Base-by-base conservation (phyloP, 2,329 filamentous ascomycete genomes). In the Aspergillus clavatus region DNA sequence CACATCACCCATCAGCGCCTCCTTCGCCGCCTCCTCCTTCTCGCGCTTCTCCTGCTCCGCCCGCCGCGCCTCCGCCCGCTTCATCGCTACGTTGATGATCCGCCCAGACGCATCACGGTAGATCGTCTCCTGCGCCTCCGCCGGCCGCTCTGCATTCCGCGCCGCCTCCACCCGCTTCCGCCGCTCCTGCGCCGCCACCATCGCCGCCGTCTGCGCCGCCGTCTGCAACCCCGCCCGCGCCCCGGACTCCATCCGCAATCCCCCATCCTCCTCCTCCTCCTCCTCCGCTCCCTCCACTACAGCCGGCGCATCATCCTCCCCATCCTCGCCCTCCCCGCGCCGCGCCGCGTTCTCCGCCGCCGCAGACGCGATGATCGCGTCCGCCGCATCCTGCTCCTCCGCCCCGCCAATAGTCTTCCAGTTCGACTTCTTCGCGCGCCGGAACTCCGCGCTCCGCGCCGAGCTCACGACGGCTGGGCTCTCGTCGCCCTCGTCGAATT, bases 71-170 rank as follows among this genome's bases (percentile, higher is more conserved):
- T 96, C 89, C 16, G 89, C 90, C 19, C 90, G 80, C 67, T 88
- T 89, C 86, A 95, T 88, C 14, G 84, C 83, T 19, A 97, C 81
- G 61, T 98, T 95, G 52, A 98, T 90, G 44, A 95, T 84, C n/a
- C 90, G 80, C 10, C 93, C 93, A 3, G 87, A 93, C 8, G 94
- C 93, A 69, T 98, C 93, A 57, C 93, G 86, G 66, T 97, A 96
- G 19, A 96, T 89, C 0, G 91, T 95, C 69, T 96, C 89, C 58
- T 84, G 79, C 24, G 80, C 79, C 46, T 69, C 66, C 35, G 67
- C 65, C 27, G 56, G 58, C 11, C 50, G 71, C 46, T 70, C 74
- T 26, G 68, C 57, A 40, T 58, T 64, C 40, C 56, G 47, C 43
- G 72, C 73, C 12, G 70, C 70, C 27, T 73, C 72, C 31, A 67